Evolutionary conservation across 1,139 yeast genomes (phyloP), one percentile per base, ranked within the genome.

Genomic region (Wickerhamomyces sp.): DNA sequence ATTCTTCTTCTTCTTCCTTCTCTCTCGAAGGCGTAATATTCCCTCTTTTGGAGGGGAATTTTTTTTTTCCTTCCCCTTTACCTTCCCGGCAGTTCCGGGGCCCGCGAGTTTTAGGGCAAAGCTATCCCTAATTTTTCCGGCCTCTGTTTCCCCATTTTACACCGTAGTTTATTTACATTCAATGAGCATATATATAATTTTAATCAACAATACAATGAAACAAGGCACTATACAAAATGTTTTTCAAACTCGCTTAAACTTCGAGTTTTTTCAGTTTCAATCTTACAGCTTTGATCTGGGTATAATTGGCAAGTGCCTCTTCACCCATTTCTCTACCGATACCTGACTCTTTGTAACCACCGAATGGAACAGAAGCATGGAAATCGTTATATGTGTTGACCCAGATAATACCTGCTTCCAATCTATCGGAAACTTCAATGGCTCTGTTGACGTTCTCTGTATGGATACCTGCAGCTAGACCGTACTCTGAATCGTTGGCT

Each of bases 241-340:
- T 10, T 19, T 19, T 19, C 10, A 8, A 10, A 8, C 7, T 19
- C 21, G 10, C 12, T 27, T 20, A 28, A 14, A 20, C 24, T 5
- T 10, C n/a, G 12, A 14, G 10, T 15, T 20, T 28, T 31, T 39
- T 45, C 29, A 49, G 27, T 33, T 49, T 49, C 36, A 64, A 57
- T 74, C 85, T 75, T 48, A 83, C 89, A 42, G 93, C 84, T 74
- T 85, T 85, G 53, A 68, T 67, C 66, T 85, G 91, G 44, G 84
- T 75, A 72, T 86, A 86, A 74, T 80, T 82, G 50, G 80, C 85
- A 52, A 86, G 72, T 36, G 88, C 93, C 59, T 82, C 88, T 46
- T 68, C 69, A 61, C 95, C 95, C 80, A 86, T 78, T 71, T 86
- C 95, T 68, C 94, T 82, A 57, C 95, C 95, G 59, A 83, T 76